Evolutionary conservation across 306 rosid species (phyloP), one percentile per base, ranked within the genome.

Genomic region (Inga laurina): DNA sequence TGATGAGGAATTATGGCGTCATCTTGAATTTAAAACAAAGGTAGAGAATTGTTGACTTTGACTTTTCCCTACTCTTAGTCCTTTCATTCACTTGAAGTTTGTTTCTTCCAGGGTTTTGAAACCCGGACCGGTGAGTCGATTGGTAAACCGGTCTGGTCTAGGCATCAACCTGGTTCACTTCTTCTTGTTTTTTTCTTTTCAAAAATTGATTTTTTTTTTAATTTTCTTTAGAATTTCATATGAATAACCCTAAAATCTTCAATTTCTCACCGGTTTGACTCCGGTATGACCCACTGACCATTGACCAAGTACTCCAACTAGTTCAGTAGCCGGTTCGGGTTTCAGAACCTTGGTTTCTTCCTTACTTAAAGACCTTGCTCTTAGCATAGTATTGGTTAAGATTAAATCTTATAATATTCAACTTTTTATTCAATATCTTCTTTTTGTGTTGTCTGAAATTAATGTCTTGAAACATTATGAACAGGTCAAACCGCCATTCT

Each of bases 401-500:
- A 11, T 11, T 43, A 27, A 71, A 44, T 71, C 75, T 43, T 5
- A 43, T 43, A 8, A 10, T 44, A 44, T 45, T n/a, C 57, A 72
- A 45, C 76, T 21, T 75, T 57, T 14, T 54, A 30, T 75, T 43
- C 66, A 76, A 72, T 79, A 34, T 24, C 74, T 86, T 41, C 22
- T 64, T 79, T 32, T 64, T 64, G 72, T 74, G 7, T 45, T 79
- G 68, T 80, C 72, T 67, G 68, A 64, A 64, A 80, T 24, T 88
- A 78, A 78, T 77, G 68, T 35, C 27, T 1, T 64, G 21, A 75
- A 75, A 48, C 71, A 13, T 30, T 27, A 1, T 77, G 76, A 80
- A 64, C 90, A 94, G 97, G 94, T 92, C 51, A 91, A 89, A 65
- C 90, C 95, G 59, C 97, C 88, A 73, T 92, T 85, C 90, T 94